Evolutionary conservation across 2,329 filamentous ascomycete genomes (phyloP), one percentile per base, ranked within the genome.

Genomic region (Pseudonectria foliicola): DNA sequence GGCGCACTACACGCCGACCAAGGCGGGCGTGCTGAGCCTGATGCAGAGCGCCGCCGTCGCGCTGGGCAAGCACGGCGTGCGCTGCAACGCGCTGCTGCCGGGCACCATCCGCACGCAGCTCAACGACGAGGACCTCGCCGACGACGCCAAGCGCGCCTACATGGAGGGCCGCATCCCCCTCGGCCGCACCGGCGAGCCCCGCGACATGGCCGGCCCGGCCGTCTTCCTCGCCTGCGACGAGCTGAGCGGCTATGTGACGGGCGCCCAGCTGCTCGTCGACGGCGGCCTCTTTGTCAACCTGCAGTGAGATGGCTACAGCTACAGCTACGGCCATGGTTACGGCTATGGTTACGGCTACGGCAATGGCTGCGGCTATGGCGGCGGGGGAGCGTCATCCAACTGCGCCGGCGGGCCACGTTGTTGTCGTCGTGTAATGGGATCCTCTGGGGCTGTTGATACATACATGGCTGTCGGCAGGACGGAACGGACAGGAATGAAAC

Each of bases 211-310:
- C 0, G 87, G 88, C 0, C 87, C 87, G 2, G 87, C 87, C 5
- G 80, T 94, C 21, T 94, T 94, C 60, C 65, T 94, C 53, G 87
- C 82, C 1, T 85, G 81, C 52, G 82, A 84, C 40, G 75, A 82
- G 58, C 61, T 94, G 62, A 90, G 82, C 56, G 75, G 75, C 15
- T 92, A 89, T 62, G 82, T 92, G 39, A 90, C 79, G 39, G 87
- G 87, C 0, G 81, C 86, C 12, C 85, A 92, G 61, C 54, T 95
- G 47, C 59, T 95, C 43, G 88, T 95, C 11, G 88, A 95, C 61
- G 89, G 88, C 10, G 88, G 89, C 0, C 59, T 90, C 42, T 95
- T 92, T 68, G 88, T 94, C 12, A 94, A 94, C 61, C 65, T 94
- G 49, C 86, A 92, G 61, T 90, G 62, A 56, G 31, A n/a, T n/a